Evolutionary conservation across 768 basidiomycete genomes (phyloP).

Genomic region (Suillus subluteus): DNA sequence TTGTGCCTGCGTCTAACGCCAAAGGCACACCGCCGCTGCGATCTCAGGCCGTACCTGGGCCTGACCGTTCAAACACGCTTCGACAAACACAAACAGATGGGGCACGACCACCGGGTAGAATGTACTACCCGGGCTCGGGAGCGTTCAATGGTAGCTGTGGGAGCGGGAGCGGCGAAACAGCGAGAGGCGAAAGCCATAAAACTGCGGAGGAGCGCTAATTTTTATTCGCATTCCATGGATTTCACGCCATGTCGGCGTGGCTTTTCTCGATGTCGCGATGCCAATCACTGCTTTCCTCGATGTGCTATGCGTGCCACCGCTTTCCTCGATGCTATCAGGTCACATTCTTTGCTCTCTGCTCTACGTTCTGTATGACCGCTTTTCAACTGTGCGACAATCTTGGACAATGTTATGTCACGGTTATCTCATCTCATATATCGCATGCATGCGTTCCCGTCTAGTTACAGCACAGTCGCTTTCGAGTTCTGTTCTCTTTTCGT

Average conservation of each 20-base stretch:
- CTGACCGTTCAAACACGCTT: neutral
- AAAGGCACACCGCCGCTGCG: slow-evolving; percentile 27
- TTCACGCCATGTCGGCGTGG: neutral
- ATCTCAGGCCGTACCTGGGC: slow-evolving; percentile 16
- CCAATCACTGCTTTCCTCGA: neutral
- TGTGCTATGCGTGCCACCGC: too few relatives aligned
- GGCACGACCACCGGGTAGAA: slow-evolving; percentile 22
- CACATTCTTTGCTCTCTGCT: too few relatives aligned
- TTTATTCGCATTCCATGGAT: slow-evolving; percentile 7
- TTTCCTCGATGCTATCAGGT: slow-evolving; percentile 1
- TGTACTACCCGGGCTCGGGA: slow-evolving; percentile 22
- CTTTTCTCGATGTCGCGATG: slow-evolving; percentile 1
- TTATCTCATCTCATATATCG: too few relatives aligned
- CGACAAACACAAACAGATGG: slow-evolving; percentile 24
- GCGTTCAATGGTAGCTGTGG: slow-evolving; percentile 18
- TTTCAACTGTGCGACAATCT: too few relatives aligned
- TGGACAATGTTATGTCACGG: too few relatives aligned
- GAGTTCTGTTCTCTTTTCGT: too few relatives aligned
- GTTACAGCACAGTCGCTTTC: too few relatives aligned
- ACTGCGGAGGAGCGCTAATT: slow-evolving; percentile 19
- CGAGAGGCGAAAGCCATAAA: slow-evolving; percentile 30
- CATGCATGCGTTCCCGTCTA: too few relatives aligned
- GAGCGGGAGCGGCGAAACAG: slow-evolving; percentile 17
- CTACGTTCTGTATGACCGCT: too few relatives aligned
- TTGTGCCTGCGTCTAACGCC: slow-evolving; percentile 15